Base-by-base conservation (phyloP, 495 filamentous ascomycete species). In the Entonaema liquescens region DNA sequence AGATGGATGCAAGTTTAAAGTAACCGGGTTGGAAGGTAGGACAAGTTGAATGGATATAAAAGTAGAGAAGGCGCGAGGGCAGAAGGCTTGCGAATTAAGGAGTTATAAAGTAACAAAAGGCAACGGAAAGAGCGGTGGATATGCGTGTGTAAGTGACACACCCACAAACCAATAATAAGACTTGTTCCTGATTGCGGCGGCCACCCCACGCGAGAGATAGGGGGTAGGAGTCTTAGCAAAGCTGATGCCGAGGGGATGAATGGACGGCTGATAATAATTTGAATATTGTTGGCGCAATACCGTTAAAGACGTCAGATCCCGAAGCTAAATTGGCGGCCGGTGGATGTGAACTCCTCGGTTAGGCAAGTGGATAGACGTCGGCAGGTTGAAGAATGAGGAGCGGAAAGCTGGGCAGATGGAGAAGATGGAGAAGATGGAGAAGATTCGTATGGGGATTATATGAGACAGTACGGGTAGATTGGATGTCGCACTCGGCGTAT, bases 41-140 rank as follows among this genome's bases (percentile, higher is more conserved):
- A 60, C 31, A 35, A 44, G 29, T 13, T 57, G 54, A 15, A 36
- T 49, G 60, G 67, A 70, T 65, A 60, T 59, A 59, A 56, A 70
- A 56, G 29, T 70, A 54, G 47, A 47, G 54, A 60, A 70, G 62
- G 55, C 28, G 57, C 57, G 3, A 63, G 58, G 50, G 23, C 15
- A 26, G 25, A 29, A 53, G 15, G 49, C 15, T n/a, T 53, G 11
- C 7, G 49, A 53, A 5, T 53, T 28, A 29, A 55, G 53, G 50
- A 66, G 57, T 53, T 44, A 44, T 29, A 33, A 62, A 44, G 47
- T 50, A 65, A 29, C 17, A 72, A 65, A 35, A 63, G 33, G 38
- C 35, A 59, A 63, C 49, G 62, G 70, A 68, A 73, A 73, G 61
- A 60, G 70, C 70, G 70, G 70, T 73, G 70, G 70, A 49, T 73